These are phyloP conservation scores for Dorcoceras hygrometricum DNA, from an alignment of 257 asterid genomes.

Conservation along the genomic window DNA sequence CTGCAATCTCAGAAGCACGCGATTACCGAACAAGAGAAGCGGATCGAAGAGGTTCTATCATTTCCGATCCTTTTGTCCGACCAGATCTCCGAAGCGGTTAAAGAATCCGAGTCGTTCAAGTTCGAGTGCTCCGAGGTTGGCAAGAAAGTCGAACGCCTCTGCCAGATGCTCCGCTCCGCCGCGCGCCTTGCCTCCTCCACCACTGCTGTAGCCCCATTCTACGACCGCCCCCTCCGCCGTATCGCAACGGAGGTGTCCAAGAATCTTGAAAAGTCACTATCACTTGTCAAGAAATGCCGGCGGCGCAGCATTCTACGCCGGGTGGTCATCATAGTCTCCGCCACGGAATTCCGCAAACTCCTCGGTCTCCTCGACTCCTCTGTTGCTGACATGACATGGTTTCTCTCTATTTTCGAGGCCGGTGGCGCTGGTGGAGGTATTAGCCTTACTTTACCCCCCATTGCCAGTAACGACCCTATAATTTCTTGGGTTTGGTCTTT, in stretches of 20 bases:
- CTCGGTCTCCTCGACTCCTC: slow-evolving; percentile 52
- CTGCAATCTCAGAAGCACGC: slow-evolving; percentile 34
- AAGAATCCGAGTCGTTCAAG: slow-evolving; percentile 54
- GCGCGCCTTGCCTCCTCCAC: slow-evolving; percentile 52
- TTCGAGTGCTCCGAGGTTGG: slow-evolving; percentile 55
- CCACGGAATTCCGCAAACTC: slow-evolving; percentile 69
- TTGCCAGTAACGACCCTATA: slow-evolving; percentile 83
- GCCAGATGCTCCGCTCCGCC: slow-evolving; percentile 61
- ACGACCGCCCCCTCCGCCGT: slow-evolving; percentile 75
- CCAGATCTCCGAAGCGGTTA: slow-evolving; percentile 39
- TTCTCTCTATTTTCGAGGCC: slow-evolving; percentile 50
- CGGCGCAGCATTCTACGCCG: slow-evolving; percentile 57
- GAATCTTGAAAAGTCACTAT: slow-evolving; percentile 48
- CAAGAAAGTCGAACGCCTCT: slow-evolving; percentile 50
- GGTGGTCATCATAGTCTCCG: slow-evolving; percentile 59
- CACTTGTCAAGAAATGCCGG: slow-evolving; percentile 63
- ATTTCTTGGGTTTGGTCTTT: slow-evolving; percentile 83
- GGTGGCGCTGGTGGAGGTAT: slow-evolving; percentile 73
- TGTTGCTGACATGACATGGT: slow-evolving; percentile 71
- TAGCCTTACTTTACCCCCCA: slow-evolving; percentile 65
- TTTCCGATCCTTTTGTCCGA: slow-evolving; percentile 47
- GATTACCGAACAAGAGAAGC: slow-evolving; percentile 35
- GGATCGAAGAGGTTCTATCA: slow-evolving; percentile 45
- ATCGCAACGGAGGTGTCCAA: slow-evolving; percentile 52
- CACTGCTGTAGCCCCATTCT: slow-evolving; percentile 42